Percentiles rank a stretch among this genome's conserved stretches.
phyloP scores from a whole-genome alignment of 768 basidiomycete species.

The Psilocybe sp. region DNA sequence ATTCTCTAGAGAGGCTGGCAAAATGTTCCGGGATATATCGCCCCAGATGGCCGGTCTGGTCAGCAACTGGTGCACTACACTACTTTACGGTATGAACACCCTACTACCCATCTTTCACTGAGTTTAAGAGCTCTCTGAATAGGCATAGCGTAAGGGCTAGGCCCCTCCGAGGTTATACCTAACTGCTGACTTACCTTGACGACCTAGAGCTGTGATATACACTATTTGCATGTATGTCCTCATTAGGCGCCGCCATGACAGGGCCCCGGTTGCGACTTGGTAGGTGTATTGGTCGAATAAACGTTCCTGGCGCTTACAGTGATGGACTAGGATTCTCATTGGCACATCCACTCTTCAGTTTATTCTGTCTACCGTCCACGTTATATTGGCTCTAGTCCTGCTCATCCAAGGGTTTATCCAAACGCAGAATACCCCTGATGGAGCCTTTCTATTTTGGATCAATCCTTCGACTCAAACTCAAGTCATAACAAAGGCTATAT shows the following conservation, averaged over 20 bases:
- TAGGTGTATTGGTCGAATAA: too few relatives aligned
- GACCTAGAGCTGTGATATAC: too few relatives aligned
- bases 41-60: constrained; percentile 11
- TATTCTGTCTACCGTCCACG: constrained; percentile 11
- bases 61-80: constrained; percentile 9
- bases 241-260: too few relatives aligned
- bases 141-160: too few relatives aligned
- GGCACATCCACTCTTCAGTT: constrained; percentile 10
- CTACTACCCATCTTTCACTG: neutral
- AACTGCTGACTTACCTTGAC: neutral
- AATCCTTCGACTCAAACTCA: neutral
- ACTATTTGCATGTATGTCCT: too few relatives aligned
- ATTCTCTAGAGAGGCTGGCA: too few relatives aligned
- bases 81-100: constrained; percentile 14
- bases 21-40: constrained; percentile 13
- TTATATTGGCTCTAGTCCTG: constrained; percentile 5
- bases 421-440: neutral
- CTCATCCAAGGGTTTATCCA: constrained; percentile 12
- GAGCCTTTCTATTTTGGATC: neutral
- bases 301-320: too few relatives aligned
- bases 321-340: constrained; percentile 13
- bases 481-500: constrained; percentile 2
- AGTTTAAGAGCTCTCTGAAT: too few relatives aligned
- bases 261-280: too few relatives aligned
- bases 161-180: too few relatives aligned